Base-by-base conservation (phyloP, 208 protist genomes). In the Blastocrithidia nonstop region DNA sequence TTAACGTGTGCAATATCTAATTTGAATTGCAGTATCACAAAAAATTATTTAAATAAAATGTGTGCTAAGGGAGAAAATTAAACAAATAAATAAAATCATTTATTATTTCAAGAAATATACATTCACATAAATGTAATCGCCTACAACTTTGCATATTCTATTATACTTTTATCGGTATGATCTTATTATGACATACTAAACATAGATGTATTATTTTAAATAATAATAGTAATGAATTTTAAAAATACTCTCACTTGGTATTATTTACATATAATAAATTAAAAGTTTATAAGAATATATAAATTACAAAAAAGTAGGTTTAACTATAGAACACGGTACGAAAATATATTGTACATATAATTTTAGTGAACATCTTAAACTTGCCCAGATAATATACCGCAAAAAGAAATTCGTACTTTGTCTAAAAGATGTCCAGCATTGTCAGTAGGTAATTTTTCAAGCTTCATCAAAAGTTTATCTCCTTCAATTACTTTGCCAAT, bases 401-500 rank as follows among this genome's bases (percentile, higher is more conserved):
- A 92, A 29, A 92, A 75, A 4, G 60, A 66, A 21, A 92, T 82
- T 15, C 59, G 47, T 7, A 69, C 66, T 3, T 63, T 50, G 16
- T 60, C 54, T 20, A 84, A 39, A 7, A 78, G 77, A 4, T 54
- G 50, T 13, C 77, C 77, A 4, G 75, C 65, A 16, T 46, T 51
- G 51, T 85, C 70, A 27, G 79, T 46, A 4, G 82, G 66, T 32
- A 92, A 51, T 1, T 52, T 49, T 54, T 88, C 77, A 16, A 92
- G 24, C 56, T 77, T 80, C 7, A 85, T 78, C 40, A 92, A 45
- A 19, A 86, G 29, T 17, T 48, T 39, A 24, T 81, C 38, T 24
- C 88, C 84, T 26, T 92, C 71, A 23, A 86, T 58, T 23, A 95
- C 84, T n/a, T 75, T 56, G 13, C 95, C 95, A 55, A 98, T 97